phyloP scores from a whole-genome alignment of 2,329 filamentous ascomycete genomes.

The Fusarium sp. region DNA sequence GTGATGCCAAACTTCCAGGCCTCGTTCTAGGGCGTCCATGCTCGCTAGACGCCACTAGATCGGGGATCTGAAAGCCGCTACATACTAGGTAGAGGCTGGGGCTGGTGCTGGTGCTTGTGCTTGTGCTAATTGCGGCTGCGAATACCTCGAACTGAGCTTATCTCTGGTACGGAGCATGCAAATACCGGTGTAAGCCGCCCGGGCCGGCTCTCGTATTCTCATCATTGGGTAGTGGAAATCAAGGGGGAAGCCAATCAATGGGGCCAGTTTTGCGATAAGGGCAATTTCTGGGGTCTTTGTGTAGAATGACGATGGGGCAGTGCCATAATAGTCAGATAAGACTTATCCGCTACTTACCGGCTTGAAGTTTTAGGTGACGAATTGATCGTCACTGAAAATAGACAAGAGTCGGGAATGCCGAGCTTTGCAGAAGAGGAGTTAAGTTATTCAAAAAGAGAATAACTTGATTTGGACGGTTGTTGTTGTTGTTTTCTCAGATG shows the following conservation, averaged over 20 bases:
- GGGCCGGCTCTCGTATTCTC: conserved; percentile 46
- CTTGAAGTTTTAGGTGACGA: conserved; percentile 37
- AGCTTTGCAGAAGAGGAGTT: conserved; percentile 5
- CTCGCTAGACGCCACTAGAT: conserved; percentile 42
- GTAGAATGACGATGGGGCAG: conserved; percentile 29
- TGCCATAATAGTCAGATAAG: conserved; percentile 35
- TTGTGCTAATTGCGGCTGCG: conserved; percentile 24
- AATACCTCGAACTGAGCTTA: conserved; percentile 21
- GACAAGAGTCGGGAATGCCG: conserved; percentile 44
- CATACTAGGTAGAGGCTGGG: conserved; percentile 7
- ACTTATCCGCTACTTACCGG: conserved; percentile 39
- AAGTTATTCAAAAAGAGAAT: conserved; percentile 21
- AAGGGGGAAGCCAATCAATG: conserved; percentile 36
- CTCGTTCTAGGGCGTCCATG: conserved; percentile 25
- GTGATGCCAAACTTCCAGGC: conserved; percentile 27
- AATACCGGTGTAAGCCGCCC: conserved; percentile 45
- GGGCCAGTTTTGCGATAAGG: conserved; percentile 36
- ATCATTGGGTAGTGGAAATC: conserved; percentile 38
- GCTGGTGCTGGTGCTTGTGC: conserved; percentile 13
- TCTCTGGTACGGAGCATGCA: conserved; percentile 36
- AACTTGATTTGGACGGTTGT: conserved; percentile 19
- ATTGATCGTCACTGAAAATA: conserved; percentile 39
- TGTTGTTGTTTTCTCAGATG: conserved; percentile 38
- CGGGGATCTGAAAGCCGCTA: conserved; percentile 39
- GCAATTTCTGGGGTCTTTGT: conserved; percentile 1